phyloP scores from a whole-genome alignment of 2,329 filamentous ascomycete species.

The Penicillium brevicompactum region DNA sequence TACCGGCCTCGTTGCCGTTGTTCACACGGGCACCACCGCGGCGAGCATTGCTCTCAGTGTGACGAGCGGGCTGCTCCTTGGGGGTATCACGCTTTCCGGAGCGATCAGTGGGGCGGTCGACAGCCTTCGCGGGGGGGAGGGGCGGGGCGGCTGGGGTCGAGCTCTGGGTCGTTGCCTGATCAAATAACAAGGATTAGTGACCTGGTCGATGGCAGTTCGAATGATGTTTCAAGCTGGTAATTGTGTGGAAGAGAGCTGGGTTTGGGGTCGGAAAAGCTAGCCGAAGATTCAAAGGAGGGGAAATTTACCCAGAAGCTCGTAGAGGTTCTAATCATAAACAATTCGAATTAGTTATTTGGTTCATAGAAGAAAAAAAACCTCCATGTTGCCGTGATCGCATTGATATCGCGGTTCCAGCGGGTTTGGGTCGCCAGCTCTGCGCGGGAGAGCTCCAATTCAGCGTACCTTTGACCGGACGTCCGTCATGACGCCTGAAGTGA shows the following conservation, averaged over 20 bases:
- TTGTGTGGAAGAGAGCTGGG: background rate
- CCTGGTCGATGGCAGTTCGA: conserved; percentile 9
- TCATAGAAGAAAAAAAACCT: conserved; percentile 6
- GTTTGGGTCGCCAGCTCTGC: conserved; percentile 3
- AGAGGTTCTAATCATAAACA: conserved; percentile 73
- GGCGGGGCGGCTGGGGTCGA: conserved; percentile 72
- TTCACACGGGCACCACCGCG: conserved; percentile 52
- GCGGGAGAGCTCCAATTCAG: conserved; percentile 19
- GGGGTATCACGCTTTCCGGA: conserved; percentile 85
- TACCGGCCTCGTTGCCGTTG: conserved; percentile 85
- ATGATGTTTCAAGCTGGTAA: conserved; percentile 10
- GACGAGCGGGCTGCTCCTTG: conserved; percentile 64
- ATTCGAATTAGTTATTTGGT: conserved; percentile 24
- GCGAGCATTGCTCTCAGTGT: conserved; percentile 40
- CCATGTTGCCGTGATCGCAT: background rate
- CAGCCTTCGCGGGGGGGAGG: conserved; percentile 82
- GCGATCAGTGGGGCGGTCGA: conserved; percentile 79
- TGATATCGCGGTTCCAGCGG: conserved; percentile 3
- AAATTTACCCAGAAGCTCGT: conserved; percentile 90
- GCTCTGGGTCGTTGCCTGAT: conserved; percentile 69
- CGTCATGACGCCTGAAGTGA: conserved; percentile 52
- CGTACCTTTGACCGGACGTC: conserved; percentile 57
- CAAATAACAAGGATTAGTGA: conserved; percentile 32
- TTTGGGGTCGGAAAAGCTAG: conserved; percentile 16
- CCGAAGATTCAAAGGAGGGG: conserved; percentile 26